phyloP scores from a whole-genome alignment of 208 protist species.

The Wallacemonas sp. region DNA sequence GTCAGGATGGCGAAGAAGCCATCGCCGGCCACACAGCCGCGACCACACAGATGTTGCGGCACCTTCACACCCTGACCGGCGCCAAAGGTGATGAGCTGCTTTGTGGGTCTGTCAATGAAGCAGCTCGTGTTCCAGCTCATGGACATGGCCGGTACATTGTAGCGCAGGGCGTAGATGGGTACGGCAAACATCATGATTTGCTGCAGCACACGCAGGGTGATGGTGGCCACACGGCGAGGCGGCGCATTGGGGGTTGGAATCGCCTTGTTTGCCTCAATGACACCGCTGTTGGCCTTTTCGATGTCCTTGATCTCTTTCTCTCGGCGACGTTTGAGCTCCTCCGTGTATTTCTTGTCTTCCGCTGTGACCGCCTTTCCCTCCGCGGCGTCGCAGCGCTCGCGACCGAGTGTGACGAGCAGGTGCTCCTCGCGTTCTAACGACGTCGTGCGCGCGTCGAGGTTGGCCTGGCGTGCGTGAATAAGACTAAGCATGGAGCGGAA shows the following conservation, averaged over 20 bases:
- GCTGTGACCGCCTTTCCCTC: slow-evolving; percentile 23
- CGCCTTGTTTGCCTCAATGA: slow-evolving; percentile 34
- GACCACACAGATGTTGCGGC: slow-evolving; percentile 61
- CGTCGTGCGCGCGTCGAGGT: slow-evolving; percentile 41
- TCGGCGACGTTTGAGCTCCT: slow-evolving; percentile 15
- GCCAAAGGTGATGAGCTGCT: slow-evolving; percentile 83
- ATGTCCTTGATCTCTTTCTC: slow-evolving; percentile 30
- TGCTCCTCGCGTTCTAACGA: slow-evolving; percentile 37
- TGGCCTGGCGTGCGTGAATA: slow-evolving; percentile 56
- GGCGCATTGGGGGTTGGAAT: slow-evolving; percentile 10
- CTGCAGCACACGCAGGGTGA: slow-evolving; percentile 72
- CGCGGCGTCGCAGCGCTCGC: slow-evolving; percentile 28
- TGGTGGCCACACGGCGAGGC: slow-evolving; percentile 32
- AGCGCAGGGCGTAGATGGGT: slow-evolving; percentile 75
- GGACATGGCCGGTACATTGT: slow-evolving; percentile 89
- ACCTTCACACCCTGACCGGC: slow-evolving; percentile 71
- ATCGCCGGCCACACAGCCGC: slow-evolving; percentile 82
- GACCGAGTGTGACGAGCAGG: slow-evolving; percentile 20
- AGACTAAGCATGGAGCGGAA: slow-evolving; percentile 68
- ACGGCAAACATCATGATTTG: slow-evolving; percentile 87
- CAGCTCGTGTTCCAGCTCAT: slow-evolving; percentile 86
- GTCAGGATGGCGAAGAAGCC: slow-evolving; percentile 87
- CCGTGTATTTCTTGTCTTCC: slow-evolving; percentile 30
- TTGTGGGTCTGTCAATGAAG: slow-evolving; percentile 67
- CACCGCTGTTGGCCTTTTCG: slow-evolving; percentile 29